Evolutionary conservation across 495 filamentous ascomycete genomes (phyloP).

Genomic region (Podospora pseudoanserina): DNA sequence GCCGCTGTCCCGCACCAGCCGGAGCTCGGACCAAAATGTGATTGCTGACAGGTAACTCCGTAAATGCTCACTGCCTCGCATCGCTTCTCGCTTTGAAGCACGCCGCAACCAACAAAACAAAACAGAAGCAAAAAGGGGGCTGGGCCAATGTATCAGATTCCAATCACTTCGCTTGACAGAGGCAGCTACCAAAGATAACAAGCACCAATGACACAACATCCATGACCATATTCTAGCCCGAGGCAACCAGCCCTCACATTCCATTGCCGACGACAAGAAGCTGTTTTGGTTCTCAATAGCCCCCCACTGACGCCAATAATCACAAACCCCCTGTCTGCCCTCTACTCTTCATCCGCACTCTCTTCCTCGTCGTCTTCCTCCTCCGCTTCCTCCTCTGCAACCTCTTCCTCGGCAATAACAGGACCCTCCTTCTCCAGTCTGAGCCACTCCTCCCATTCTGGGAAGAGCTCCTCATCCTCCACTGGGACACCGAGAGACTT

Average conservation of each 20-base stretch:
- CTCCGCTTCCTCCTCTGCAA: slow-evolving; percentile 24
- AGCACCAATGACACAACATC: not conserved
- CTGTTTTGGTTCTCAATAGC: not conserved
- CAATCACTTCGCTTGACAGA: slow-evolving; percentile 3
- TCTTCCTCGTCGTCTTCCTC: slow-evolving; percentile 18
- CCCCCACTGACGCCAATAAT: slow-evolving; percentile 5
- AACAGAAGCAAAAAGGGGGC: not conserved
- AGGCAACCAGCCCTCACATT: no score
- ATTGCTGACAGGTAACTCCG: not conserved
- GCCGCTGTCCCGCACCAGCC: slow-evolving; percentile 5
- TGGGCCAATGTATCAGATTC: not conserved
- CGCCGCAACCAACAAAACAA: not conserved
- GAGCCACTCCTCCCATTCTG: slow-evolving; percentile 90
- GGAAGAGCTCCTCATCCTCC: slow-evolving; percentile 89
- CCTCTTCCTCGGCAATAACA: slow-evolving; percentile 34
- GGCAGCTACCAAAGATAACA: not conserved
- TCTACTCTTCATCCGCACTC: slow-evolving; percentile 18
- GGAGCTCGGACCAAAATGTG: not conserved
- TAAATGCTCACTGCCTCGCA: no score
- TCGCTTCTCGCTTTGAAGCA: no score
- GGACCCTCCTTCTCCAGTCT: slow-evolving; percentile 68
- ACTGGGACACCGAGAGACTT: slow-evolving; percentile 79
- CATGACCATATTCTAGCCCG: not conserved
- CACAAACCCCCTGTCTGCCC: slow-evolving; percentile 7
- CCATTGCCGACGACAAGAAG: not conserved